Evolutionary conservation across 2,329 filamentous ascomycete species (phyloP).

Genomic region (Monosporascus ibericus): DNA sequence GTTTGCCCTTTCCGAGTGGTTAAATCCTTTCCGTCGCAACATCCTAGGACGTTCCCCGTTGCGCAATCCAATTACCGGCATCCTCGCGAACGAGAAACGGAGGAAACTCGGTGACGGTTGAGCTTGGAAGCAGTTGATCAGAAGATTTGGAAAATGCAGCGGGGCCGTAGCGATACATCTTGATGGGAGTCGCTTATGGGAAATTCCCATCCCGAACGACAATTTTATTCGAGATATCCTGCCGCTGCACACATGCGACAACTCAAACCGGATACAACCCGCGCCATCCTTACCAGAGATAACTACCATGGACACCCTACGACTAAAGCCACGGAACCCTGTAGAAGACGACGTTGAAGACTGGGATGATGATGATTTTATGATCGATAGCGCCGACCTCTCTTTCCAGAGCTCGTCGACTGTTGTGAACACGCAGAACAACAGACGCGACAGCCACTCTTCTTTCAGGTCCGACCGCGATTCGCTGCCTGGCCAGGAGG

Average conservation of each 20-base stretch:
- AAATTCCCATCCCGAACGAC: too few relatives aligned
- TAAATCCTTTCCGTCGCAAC: not conserved
- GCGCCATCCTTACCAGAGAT: not conserved
- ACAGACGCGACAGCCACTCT: slow-evolving; percentile 70
- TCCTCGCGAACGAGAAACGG: not conserved
- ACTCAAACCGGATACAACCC: not conserved
- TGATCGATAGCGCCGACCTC: slow-evolving; percentile 63
- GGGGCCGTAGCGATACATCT: not conserved
- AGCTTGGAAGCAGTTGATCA: not conserved
- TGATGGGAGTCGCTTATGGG: not conserved
- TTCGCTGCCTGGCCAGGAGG: slow-evolving; percentile 71
- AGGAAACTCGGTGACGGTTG: not conserved
- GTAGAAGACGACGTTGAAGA: slow-evolving; percentile 62
- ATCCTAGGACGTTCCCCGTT: not conserved
- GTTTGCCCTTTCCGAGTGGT: not conserved
- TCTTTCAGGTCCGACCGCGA: slow-evolving; percentile 81
- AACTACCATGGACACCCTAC: slow-evolving; percentile 47
- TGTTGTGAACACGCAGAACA: slow-evolving; percentile 36
- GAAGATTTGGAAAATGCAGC: not conserved
- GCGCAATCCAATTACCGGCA: not conserved
- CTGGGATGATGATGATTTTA: slow-evolving; percentile 74
- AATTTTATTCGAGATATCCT: too few relatives aligned
- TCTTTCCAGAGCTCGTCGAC: slow-evolving; percentile 49
- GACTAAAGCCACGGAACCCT: slow-evolving; percentile 46
- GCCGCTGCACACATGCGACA: not conserved